Base-by-base conservation (phyloP, 2,329 filamentous ascomycete species). In the Aspergillus transmontanensis region DNA sequence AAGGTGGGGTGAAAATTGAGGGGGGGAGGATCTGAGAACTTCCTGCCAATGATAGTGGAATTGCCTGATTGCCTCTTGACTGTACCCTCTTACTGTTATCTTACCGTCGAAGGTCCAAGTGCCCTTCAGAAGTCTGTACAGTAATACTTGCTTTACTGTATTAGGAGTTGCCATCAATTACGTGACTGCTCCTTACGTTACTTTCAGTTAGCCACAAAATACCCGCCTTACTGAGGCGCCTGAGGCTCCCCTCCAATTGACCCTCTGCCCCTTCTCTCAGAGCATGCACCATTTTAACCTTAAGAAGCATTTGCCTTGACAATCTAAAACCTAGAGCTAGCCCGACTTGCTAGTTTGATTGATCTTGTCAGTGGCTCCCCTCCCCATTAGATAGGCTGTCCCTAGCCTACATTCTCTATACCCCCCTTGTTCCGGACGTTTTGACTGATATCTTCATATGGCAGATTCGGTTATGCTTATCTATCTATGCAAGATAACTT, bases 121-220 rank as follows among this genome's bases (percentile, higher is more conserved):
- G 14, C 34, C 34, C 34, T 16, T 12, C 14, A 14, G 12, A 43
- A 11, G 41, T n/a, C 16, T 19, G 10, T 43, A 23, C n/a, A 26
- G 10, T 46, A 28, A 7, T 28, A 53, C 19, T 53, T 53, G 32
- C 30, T 34, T 32, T 53, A 53, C 50, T 53, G 50, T 53, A 32
- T 53, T 36, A 30, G 12, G 7, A 50, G 5, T 50, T 32, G 48
- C 14, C 5, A 12, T 46, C n/a, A 26, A 4, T 34, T 54, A 54
- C 51, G n/a, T 54, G 51, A 54, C 51, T 54, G 19, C 51, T 54
- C 51, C 51, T 54, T 54, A 54, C 51, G 21, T 54, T 34, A 36
- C n/a, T 14, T 21, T 51, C 26, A 51, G 21, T 48, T n/a, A n/a
- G 30, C 50, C 50, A 54, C n/a, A 54, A 36, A 26, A 30, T 30